Percentiles rank a stretch among this genome's conserved stretches.
Evolutionary conservation across 2,329 filamentous ascomycete genomes (phyloP).

Genomic region (Verticillium nonalfalfae): DNA sequence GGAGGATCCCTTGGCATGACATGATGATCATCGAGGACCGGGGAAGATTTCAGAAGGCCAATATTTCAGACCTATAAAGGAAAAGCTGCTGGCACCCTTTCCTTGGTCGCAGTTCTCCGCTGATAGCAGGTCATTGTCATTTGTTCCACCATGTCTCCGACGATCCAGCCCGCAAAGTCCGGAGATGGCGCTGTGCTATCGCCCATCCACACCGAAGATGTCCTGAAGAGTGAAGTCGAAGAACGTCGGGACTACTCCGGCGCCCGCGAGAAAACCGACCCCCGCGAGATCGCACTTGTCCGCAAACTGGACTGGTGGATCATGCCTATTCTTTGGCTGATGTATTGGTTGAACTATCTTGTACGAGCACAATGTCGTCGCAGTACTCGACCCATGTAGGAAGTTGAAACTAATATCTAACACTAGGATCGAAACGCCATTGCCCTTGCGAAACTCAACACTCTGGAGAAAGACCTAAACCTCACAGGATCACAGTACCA

Average conservation of each 20-base stretch:
- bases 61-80: background rate
- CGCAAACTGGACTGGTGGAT: slow-evolving; percentile 26
- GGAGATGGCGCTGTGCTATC: background rate
- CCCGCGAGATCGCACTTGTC: slow-evolving; percentile 25
- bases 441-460: slow-evolving; percentile 48
- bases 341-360: slow-evolving; percentile 30
- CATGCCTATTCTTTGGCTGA: slow-evolving; percentile 30
- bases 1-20: background rate
- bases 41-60: background rate
- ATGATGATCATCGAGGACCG: background rate
- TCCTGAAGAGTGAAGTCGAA: background rate
- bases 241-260: slow-evolving; percentile 20
- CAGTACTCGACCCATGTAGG: background rate
- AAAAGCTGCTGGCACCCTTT: too few relatives aligned
- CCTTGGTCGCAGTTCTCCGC: background rate
- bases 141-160: background rate
- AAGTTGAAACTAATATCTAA: background rate
- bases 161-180: background rate
- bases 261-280: slow-evolving; percentile 21
- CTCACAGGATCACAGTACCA: slow-evolving; percentile 25
- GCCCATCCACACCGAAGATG: background rate
- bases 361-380: background rate
- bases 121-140: too few relatives aligned
- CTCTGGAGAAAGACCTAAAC: slow-evolving; percentile 43
- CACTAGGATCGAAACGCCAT: slow-evolving; percentile 49